phyloP scores from a whole-genome alignment of 148 eudicot genomes.

The Suaeda aralocaspica region DNA sequence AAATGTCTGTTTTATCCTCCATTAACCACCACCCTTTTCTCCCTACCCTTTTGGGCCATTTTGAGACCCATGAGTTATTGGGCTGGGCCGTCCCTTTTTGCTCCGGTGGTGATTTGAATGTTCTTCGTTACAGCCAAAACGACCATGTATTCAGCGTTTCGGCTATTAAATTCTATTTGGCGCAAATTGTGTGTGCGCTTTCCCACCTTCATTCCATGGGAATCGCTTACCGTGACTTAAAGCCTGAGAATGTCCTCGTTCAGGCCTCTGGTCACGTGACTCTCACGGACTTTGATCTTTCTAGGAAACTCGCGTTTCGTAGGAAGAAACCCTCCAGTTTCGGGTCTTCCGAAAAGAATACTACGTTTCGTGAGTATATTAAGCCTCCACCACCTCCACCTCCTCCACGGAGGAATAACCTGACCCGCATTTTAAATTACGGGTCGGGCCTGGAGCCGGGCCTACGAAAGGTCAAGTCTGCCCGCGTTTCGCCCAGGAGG shows the following conservation, averaged over 20 bases:
- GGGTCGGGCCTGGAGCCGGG: slow-evolving; percentile 22
- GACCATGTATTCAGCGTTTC: slow-evolving; percentile 60
- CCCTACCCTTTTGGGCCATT: slow-evolving; percentile 51
- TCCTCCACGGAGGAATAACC: slow-evolving; percentile 8
- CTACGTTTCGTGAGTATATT: neutral
- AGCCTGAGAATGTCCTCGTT: slow-evolving; percentile 72
- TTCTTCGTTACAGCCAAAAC: slow-evolving; percentile 44
- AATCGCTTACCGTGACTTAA: slow-evolving; percentile 72
- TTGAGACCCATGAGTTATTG: slow-evolving; percentile 38
- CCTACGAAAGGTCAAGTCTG: slow-evolving; percentile 44
- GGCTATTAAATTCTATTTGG: slow-evolving; percentile 63
- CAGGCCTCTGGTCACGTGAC: slow-evolving; percentile 73
- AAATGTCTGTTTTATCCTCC: slow-evolving; percentile 43
- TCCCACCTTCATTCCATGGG: slow-evolving; percentile 60
- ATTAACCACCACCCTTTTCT: slow-evolving; percentile 60
- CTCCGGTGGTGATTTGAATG: slow-evolving; percentile 77
- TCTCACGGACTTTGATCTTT: slow-evolving; percentile 84
- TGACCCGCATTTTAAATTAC: slow-evolving; percentile 26
- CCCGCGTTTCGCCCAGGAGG: slow-evolving; percentile 60
- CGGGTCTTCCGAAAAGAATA: slow-evolving; percentile 22
- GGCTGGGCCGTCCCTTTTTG: slow-evolving; percentile 73
- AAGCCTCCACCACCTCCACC: slow-evolving; percentile 6
- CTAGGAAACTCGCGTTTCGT: slow-evolving; percentile 34
- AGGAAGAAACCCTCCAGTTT: neutral
- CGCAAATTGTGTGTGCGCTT: slow-evolving; percentile 68